Conservation (phyloP, 352 stramenopile species). For the Pelagophyceae sp. region DNA sequence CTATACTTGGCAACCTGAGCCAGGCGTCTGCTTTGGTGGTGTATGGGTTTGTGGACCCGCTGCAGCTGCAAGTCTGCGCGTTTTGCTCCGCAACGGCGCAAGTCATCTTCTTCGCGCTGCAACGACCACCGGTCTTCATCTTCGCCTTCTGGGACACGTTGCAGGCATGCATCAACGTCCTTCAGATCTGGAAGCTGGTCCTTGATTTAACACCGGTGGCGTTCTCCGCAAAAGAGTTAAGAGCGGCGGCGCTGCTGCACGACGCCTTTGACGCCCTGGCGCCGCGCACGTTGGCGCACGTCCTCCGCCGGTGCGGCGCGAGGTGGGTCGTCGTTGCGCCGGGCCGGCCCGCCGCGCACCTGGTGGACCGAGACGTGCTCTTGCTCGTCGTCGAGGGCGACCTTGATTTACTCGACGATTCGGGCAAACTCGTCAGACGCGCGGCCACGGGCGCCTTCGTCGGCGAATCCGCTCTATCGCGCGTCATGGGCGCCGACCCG, state of each 20-base stretch:
- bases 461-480: too few relatives aligned
- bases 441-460: too few relatives aligned
- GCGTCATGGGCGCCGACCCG: too few relatives aligned
- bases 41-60: background rate
- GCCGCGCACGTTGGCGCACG: background rate
- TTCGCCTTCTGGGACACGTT: constrained; percentile 1
- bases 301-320: background rate
- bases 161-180: background rate
- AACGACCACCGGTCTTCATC: background rate
- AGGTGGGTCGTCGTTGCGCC: background rate
- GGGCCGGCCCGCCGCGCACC: background rate
- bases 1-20: background rate
- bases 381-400: background rate
- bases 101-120: background rate
- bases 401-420: too few relatives aligned
- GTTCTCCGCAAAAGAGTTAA: background rate
- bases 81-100: background rate
- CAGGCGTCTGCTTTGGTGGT: background rate
- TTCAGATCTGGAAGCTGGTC: background rate
- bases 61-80: background rate
- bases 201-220: background rate
- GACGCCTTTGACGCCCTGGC: background rate
- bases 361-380: background rate
- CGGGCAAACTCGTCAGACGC: too few relatives aligned
- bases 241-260: background rate